phyloP scores from a whole-genome alignment of 2,329 filamentous ascomycete species.

The Fusarium musae region DNA sequence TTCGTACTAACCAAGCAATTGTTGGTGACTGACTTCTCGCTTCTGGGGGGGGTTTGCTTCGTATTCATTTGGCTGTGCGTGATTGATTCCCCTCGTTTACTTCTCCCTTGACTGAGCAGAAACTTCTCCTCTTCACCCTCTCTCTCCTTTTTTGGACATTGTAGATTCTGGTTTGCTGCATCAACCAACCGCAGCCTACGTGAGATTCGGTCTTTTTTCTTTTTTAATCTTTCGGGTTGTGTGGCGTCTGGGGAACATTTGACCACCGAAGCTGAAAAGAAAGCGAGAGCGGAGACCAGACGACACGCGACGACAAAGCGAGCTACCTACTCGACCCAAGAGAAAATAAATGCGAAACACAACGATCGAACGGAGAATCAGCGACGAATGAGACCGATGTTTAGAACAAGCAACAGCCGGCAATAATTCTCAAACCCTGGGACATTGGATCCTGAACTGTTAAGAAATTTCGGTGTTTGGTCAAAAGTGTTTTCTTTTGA shows the following conservation, averaged over 20 bases:
- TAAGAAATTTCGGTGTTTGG: constrained; percentile 22
- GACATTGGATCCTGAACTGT: constrained; percentile 6
- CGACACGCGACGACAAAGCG: constrained; percentile 18
- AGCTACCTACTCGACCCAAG: constrained; percentile 4
- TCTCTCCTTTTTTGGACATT: constrained; percentile 6
- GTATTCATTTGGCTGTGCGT: constrained; percentile 31
- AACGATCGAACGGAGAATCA: constrained; percentile 14
- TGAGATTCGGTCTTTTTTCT: constrained; percentile 8
- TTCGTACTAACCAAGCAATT: constrained; percentile 11
- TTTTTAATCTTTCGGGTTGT: constrained; percentile 5
- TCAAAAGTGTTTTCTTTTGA: constrained; percentile 15
- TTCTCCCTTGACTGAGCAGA: constrained; percentile 27
- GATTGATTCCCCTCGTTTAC: constrained; percentile 24
- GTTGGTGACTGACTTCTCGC: constrained; percentile 30
- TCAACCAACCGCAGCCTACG: constrained; percentile 4
- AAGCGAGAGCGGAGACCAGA: constrained; percentile 22
- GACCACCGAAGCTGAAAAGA: constrained; percentile 16
- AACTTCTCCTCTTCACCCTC: constrained; percentile 15
- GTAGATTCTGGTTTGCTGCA: constrained; percentile 9
- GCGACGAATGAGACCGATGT: constrained; percentile 12
- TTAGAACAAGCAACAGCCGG: constrained; percentile 4
- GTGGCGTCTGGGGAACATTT: constrained; percentile 18
- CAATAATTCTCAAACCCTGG: constrained; percentile 23
- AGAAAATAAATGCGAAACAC: constrained; percentile 16
- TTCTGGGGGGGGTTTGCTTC: constrained; percentile 37